Conservation (phyloP, 2,329 filamentous ascomycete genomes). For the Orbilia blumenaviensis region DNA sequence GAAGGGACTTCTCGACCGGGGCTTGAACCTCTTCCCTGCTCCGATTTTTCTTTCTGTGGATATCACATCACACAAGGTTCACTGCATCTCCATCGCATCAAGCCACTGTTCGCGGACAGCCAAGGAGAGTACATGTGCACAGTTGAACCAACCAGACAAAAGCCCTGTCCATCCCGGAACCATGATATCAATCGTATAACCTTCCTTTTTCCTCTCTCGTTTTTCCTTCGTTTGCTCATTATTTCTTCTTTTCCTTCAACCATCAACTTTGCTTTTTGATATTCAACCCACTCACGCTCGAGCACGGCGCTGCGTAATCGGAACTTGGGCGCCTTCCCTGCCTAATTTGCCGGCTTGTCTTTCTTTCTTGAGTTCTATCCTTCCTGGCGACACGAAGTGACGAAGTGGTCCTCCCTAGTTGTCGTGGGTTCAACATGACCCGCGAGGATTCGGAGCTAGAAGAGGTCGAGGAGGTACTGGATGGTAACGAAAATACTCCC, state of each 20-base stretch:
- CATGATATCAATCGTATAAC: constrained; percentile 45
- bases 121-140: not conserved
- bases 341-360: not conserved
- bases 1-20: too few relatives aligned
- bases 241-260: not conserved
- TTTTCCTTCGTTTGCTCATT: not conserved
- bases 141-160: constrained; percentile 1
- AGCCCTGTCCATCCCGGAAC: constrained; percentile 23
- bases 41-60: too few relatives aligned
- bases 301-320: constrained; percentile 24
- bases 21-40: too few relatives aligned
- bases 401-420: not conserved
- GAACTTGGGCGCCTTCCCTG: constrained; percentile 12
- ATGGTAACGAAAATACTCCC: constrained; percentile 32
- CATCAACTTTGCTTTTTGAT: not conserved
- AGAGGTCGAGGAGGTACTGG: constrained; percentile 30
- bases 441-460: constrained; percentile 40
- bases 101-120: not conserved
- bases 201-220: constrained; percentile 25
- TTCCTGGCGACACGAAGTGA: not conserved
- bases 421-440: constrained; percentile 30
- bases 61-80: constrained; percentile 10
- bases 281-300: not conserved
- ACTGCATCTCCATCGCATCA: not conserved
- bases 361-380: not conserved